Evolutionary conservation across 768 basidiomycete species (phyloP).

Genomic region (Xerocomellus amylosporus): DNA sequence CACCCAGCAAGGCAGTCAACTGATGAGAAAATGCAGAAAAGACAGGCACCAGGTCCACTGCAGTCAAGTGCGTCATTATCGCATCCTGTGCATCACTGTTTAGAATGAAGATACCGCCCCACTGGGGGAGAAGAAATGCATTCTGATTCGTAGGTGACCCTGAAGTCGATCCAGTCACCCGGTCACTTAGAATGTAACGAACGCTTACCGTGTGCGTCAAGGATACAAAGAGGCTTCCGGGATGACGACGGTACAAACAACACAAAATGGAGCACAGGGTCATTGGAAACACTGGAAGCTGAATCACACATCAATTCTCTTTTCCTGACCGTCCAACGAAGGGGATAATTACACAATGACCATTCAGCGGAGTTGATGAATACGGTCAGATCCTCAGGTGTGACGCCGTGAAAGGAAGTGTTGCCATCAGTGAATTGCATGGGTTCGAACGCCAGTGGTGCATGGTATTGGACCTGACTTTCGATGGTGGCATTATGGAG

Average conservation of each 20-base stretch:
- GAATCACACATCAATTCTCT: slow-evolving; percentile 2
- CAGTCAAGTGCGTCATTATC: slow-evolving; percentile 31
- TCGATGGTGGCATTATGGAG: slow-evolving; percentile 93
- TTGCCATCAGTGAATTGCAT: slow-evolving; percentile 31
- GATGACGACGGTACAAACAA: slow-evolving; percentile 75
- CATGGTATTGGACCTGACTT: slow-evolving; percentile 91
- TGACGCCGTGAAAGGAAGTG: slow-evolving; percentile 52
- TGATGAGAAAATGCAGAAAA: slow-evolving; percentile 71
- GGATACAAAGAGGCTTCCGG: slow-evolving; percentile 69
- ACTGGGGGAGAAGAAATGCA: slow-evolving; percentile 90
- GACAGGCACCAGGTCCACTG: slow-evolving; percentile 44
- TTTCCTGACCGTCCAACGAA: neutral
- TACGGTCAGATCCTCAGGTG: slow-evolving; percentile 80
- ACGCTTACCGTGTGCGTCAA: slow-evolving; percentile 48
- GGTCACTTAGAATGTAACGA: slow-evolving; percentile 5
- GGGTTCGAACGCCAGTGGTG: slow-evolving; percentile 82
- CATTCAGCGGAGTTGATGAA: slow-evolving; percentile 97
- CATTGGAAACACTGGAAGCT: slow-evolving; percentile 92
- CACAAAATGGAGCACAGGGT: slow-evolving; percentile 92
- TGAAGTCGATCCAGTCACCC: slow-evolving; percentile 26
- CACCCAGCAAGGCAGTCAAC: slow-evolving; percentile 76
- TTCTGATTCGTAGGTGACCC: slow-evolving; percentile 48
- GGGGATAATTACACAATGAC: slow-evolving; percentile 68
- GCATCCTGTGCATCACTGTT: slow-evolving; percentile 47
- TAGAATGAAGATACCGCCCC: slow-evolving; percentile 83